Evolutionary conservation across 2,329 filamentous ascomycete species (phyloP), one percentile per base, ranked within the genome.

Genomic region (Cladophialophora exuberans): DNA sequence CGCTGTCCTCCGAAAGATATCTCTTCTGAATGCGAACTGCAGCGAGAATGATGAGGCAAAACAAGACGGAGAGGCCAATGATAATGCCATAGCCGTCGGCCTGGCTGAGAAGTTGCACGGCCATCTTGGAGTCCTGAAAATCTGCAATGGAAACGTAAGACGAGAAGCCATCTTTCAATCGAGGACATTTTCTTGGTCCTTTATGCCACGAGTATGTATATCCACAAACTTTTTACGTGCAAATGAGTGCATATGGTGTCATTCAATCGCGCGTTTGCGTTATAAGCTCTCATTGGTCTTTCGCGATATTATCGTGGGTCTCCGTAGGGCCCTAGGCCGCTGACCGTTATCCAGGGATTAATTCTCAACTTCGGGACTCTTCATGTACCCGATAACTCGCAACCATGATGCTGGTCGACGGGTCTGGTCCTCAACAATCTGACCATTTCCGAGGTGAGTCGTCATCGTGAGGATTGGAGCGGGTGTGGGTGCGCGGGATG

Each of bases 31-130:
- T 67, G 33, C 73, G 72, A 28, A 79, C 71, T 3, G 77, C 76
- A 4, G 68, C 61, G 5, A 81, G 57, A 56, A 79, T 79, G 15
- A 80, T 72, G 3, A 70, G 66, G 50, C 73, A 77, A 58, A 81
- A 80, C 1, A 76, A 57, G 1, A 80, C 66, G 1, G 74, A 74
- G 4, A 80, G 72, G 5, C 77, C 78, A 53, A 79, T 71, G 36
- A 81, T 71, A 17, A 79, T 66, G 55, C 77, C 77, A 68, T 79
- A 79, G 58, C 70, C 72, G 5, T 66, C 64, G 20, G 64, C 71
- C 49, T 72, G 68, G 1, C 65, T 65, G 23, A 73, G 61, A 25
- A 71, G 65, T 38, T 55, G 6, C 26, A 50, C 52, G 18, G 52
- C 39, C 52, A 55, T 55, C 41, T 30, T 55, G 35, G 17, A 47